A percentile compares a stretch with the other conserved stretches of the same genome.
phyloP scores from a whole-genome alignment of 805 yeast species.

The Kregervanrija delftensis region DNA sequence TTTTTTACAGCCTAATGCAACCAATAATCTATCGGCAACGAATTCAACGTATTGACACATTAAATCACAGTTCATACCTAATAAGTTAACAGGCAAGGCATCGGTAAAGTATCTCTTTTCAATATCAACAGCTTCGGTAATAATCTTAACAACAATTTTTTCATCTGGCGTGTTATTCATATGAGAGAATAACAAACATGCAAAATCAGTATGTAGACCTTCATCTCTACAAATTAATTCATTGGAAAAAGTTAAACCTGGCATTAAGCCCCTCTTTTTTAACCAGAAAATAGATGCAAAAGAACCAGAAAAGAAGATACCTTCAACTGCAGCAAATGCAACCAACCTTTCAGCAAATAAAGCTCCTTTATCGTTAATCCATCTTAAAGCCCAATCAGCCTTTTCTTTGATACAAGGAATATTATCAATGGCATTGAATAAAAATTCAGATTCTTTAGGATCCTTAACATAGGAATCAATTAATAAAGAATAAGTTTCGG shows the following conservation, averaged over 20 bases:
- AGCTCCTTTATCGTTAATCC: slow-evolving; percentile 87
- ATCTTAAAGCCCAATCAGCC: slow-evolving; percentile 98
- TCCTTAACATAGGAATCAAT: slow-evolving; percentile 95
- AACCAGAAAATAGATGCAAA: slow-evolving; percentile 98
- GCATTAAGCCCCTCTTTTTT: slow-evolving; percentile 98
- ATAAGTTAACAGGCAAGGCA: slow-evolving; percentile 85
- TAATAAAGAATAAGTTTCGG: slow-evolving; percentile 92
- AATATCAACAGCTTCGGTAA: slow-evolving; percentile 91
- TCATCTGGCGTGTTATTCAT: slow-evolving; percentile 82
- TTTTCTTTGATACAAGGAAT: slow-evolving; percentile 95
- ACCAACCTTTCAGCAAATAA: slow-evolving; percentile 92
- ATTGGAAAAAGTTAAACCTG: slow-evolving; percentile 96
- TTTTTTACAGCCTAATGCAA: slow-evolving; percentile 88
- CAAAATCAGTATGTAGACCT: slow-evolving; percentile 98
- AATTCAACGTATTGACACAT: slow-evolving; percentile 99
- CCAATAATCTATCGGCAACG: slow-evolving; percentile 90
- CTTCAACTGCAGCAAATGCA: slow-evolving; percentile 98
- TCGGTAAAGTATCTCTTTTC: slow-evolving; percentile 94
- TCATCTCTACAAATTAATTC: slow-evolving; percentile 98
- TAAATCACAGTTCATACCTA: slow-evolving; percentile 90
- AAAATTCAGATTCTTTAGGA: slow-evolving; percentile 82
- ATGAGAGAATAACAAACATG: slow-evolving; percentile 90
- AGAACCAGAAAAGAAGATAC: slow-evolving; percentile 97
- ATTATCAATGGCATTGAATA: slow-evolving; percentile 93
- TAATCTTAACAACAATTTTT: slow-evolving; percentile 72